Conservation (phyloP, 2,329 filamentous ascomycete genomes). For the Botryotinia narcissicola region DNA sequence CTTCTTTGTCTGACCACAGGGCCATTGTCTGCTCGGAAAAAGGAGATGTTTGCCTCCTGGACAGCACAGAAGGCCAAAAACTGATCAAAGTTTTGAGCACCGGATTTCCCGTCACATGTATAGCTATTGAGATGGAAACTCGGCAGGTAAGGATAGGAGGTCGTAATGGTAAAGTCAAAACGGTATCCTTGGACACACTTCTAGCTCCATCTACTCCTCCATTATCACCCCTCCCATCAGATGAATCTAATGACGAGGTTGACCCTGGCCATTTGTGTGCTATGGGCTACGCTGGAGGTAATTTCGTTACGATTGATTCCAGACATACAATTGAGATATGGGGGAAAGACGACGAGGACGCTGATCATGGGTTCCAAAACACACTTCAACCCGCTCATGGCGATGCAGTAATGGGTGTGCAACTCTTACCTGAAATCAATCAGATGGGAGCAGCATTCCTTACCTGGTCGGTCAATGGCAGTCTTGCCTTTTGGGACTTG, state of each 20-base stretch:
- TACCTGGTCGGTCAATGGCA: conserved; percentile 83
- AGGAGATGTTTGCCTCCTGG: conserved; percentile 87
- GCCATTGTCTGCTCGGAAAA: conserved; percentile 83
- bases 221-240: conserved; percentile 33
- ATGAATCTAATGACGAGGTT: conserved; percentile 22
- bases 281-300: conserved; percentile 64
- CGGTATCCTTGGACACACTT: conserved; percentile 49
- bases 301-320: conserved; percentile 72
- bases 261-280: conserved; percentile 53
- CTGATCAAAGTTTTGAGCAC: conserved; percentile 64
- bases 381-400: conserved; percentile 59
- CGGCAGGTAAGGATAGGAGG: conserved; percentile 41
- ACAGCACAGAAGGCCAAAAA: conserved; percentile 68
- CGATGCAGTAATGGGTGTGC: conserved; percentile 70
- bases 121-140: conserved; percentile 40
- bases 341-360: conserved; percentile 34
- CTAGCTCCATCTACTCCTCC: conserved; percentile 35
- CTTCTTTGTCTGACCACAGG: conserved; percentile 67
- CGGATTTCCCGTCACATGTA: conserved; percentile 55
- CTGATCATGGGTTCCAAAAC: conserved; percentile 43
- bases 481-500: conserved; percentile 77
- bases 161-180: conserved; percentile 44
- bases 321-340: conserved; percentile 70
- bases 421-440: conserved; percentile 60
- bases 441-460: conserved; percentile 69